Conservation (phyloP, 768 basidiomycete genomes). For the Clavaria fumosa region DNA sequence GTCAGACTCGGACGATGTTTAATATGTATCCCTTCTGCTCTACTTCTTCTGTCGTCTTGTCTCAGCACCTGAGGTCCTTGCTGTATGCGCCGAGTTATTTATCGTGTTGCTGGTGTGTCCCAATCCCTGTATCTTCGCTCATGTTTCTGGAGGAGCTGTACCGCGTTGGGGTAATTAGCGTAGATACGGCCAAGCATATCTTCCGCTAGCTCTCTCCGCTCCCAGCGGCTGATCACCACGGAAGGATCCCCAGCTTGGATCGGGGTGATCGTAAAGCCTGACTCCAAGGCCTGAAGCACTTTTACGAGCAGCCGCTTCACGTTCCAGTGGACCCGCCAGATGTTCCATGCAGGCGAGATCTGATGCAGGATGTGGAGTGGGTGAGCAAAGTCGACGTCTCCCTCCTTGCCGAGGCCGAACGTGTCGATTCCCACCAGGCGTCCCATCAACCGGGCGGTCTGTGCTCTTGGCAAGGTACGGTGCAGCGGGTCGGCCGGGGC, state of each 20-base stretch:
- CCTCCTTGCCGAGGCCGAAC: conserved; percentile 9
- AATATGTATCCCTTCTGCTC: conserved; percentile 1
- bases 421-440: conserved; percentile 7
- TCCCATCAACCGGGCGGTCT: conserved; percentile 12
- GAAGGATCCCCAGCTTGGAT: conserved; percentile 18
- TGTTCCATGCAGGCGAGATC: conserved; percentile 46
- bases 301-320: conserved; percentile 32
- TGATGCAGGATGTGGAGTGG: conserved; percentile 45
- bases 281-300: conserved; percentile 31
- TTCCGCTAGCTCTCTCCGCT: conserved; percentile 19
- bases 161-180: conserved; percentile 33
- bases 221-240: conserved; percentile 11
- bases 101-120: conserved; percentile 4
- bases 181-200: conserved; percentile 31
- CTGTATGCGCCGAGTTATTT: background rate
- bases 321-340: conserved; percentile 47
- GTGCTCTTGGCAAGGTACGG: conserved; percentile 14
- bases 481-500: conserved; percentile 14
- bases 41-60: background rate
- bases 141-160: conserved; percentile 20
- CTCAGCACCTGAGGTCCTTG: background rate
- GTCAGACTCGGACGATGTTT: conserved; percentile 7
- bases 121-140: conserved; percentile 19
- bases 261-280: conserved; percentile 35
- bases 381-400: conserved; percentile 33